Evolutionary conservation across 352 stramenopile genomes (phyloP).

Genomic region (Phytophthora europaea): DNA sequence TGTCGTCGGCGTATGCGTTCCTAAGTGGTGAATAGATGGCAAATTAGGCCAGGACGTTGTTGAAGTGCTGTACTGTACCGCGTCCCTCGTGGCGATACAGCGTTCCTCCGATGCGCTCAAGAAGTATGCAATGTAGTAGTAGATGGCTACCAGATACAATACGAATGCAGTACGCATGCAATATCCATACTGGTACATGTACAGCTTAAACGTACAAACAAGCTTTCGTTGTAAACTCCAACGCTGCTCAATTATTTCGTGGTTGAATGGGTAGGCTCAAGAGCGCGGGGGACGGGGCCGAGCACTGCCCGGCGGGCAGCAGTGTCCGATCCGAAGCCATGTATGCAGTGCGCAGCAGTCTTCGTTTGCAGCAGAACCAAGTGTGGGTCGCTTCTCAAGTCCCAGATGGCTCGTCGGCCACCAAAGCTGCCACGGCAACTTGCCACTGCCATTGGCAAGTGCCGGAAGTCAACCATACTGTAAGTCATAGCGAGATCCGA

Average conservation of each 20-base stretch:
- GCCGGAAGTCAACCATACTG: not conserved
- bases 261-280: conserved; percentile 5
- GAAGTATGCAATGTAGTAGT: not conserved
- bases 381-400: conserved; percentile 27
- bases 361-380: conserved; percentile 19
- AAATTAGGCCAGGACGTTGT: not conserved
- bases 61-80: conserved; percentile 1
- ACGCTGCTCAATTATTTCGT: conserved; percentile 29
- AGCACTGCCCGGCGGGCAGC: not conserved
- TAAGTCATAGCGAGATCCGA: conserved; percentile 1
- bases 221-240: not conserved
- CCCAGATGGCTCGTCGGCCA: conserved; percentile 25
- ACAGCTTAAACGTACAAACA: too few species aligned
- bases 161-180: too few species aligned
- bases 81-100: not conserved
- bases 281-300: not conserved
- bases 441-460: not conserved
- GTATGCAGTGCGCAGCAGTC: conserved; percentile 21
- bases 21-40: conserved; percentile 10
- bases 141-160: not conserved
- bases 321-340: conserved; percentile 31
- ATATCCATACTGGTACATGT: too few species aligned
- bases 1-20: conserved; percentile 28
- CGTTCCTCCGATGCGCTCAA: not conserved
- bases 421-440: not conserved